Base-by-base conservation (phyloP, 2,329 filamentous ascomycete genomes). In the Xylaria sp. region DNA sequence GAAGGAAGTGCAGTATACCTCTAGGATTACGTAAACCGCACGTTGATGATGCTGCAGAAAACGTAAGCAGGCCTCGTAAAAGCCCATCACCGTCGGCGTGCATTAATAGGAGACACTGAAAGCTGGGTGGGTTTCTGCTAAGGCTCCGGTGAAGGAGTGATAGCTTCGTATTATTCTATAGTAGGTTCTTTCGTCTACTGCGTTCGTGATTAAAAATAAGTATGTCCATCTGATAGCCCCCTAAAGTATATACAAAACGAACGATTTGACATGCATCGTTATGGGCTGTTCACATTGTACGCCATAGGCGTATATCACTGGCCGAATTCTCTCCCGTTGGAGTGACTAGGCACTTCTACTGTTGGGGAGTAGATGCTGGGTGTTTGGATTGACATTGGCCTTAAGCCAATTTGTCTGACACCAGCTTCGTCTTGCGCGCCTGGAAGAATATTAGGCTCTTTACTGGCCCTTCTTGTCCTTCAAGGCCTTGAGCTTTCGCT, bases 401-500 rank as follows among this genome's bases (percentile, higher is more conserved):
- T 4, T 48, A 24, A 38, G 24, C 20, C 22, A 19, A 48, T 39
- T 50, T 52, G 54, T 43, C 44, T 19, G 8, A 49, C 34, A 11
- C 19, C n/a, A n/a, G n/a, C n/a, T n/a, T 51, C 49, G 48, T 44
- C 18, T 37, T 26, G 50, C 19, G 34, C 21, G 48, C 43, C 50
- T 46, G 29, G 24, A 37, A 48, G 44, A 37, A 21, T 29, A 39
- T 39, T n/a, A 18, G 19, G 26, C 20, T 17, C 39, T 70, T 76
- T 83, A 88, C 76, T 89, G 81, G 41, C 78, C 77, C 81, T 92
- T 92, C 80, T 86, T 87, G 60, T 79, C 78, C 70, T 79, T 79
- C 72, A 88, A 80, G 53, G 84, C 74, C 50, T 79, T 83, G 46
- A 90, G 67, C 84, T 90, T 92, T 74, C 79, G 85, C 74, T 94